phyloP scores from a whole-genome alignment of 148 eudicot genomes.

The Arctostaphylos glauca region DNA sequence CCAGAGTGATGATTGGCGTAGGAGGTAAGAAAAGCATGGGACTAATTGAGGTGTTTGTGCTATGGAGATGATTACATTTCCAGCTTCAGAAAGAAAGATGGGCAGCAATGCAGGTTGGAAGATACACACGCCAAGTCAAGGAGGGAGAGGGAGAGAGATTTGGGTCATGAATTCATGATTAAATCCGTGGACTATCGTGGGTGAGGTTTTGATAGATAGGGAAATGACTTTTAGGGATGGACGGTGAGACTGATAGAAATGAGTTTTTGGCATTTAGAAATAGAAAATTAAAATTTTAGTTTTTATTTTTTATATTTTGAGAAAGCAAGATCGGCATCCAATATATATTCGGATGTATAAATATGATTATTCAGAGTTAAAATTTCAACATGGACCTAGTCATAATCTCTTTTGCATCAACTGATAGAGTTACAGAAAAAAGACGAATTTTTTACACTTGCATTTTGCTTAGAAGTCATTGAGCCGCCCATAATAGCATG shows the following conservation, averaged over 20 bases:
- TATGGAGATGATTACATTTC: constrained; percentile 22
- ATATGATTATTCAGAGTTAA: no score
- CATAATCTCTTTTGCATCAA: no score
- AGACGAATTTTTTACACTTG: no score
- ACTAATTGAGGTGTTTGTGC: not conserved
- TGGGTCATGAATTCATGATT: not conserved
- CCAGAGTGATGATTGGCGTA: constrained; percentile 45
- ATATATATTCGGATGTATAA: no score
- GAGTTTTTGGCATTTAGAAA: not conserved
- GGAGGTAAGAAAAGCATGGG: constrained; percentile 48
- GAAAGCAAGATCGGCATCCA: no score
- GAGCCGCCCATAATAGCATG: not conserved
- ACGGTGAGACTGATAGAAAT: not conserved
- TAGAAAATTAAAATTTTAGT: no score
- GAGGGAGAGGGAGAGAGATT: not conserved
- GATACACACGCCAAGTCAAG: constrained; percentile 25
- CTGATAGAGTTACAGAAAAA: no score
- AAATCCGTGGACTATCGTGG: not conserved
- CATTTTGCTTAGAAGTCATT: not conserved
- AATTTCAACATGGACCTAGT: no score
- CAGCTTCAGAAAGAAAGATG: constrained; percentile 1
- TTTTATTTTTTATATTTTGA: no score
- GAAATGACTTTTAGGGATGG: not conserved
- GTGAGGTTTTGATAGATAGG: not conserved
- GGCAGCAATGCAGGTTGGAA: constrained; percentile 22